These are phyloP conservation scores for Ceratocystis variospora DNA, from an alignment of 2,329 filamentous ascomycete species.

Conservation along the genomic window DNA sequence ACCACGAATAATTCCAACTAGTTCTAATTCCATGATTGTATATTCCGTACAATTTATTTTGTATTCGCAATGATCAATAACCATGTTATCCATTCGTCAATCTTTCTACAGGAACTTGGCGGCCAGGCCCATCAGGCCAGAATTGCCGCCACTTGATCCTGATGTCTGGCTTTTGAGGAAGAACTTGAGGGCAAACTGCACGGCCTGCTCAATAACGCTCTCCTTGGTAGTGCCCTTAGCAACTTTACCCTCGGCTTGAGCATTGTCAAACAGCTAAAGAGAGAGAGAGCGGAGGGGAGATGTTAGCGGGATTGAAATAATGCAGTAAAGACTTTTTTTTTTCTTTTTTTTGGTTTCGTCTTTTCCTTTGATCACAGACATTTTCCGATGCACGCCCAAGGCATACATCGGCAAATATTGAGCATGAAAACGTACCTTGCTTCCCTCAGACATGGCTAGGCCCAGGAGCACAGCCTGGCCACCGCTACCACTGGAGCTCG, in stretches of 20 bases:
- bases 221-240: conserved; percentile 58
- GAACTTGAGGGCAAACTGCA: conserved; percentile 80
- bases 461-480: conserved; percentile 66
- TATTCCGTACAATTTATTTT: background rate
- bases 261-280: conserved; percentile 45
- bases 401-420: too few relatives aligned
- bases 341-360: conserved; percentile 9
- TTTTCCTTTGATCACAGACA: background rate
- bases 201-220: conserved; percentile 62
- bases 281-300: background rate
- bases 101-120: conserved; percentile 32
- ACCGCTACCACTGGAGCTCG: conserved; percentile 7
- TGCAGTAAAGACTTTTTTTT: background rate
- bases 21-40: too few relatives aligned
- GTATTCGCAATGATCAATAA: background rate
- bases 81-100: background rate
- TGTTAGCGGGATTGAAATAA: background rate
- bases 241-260: conserved; percentile 40
- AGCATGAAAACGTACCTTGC: conserved; percentile 42
- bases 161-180: conserved; percentile 59
- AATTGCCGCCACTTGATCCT: conserved; percentile 30
- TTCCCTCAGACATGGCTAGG: conserved; percentile 76
- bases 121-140: conserved; percentile 34
- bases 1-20: too few relatives aligned
- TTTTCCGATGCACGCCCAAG: too few relatives aligned